These are phyloP conservation scores for Oxyria digyna DNA, from an alignment of 148 eudicot genomes.

Conservation along the genomic window DNA sequence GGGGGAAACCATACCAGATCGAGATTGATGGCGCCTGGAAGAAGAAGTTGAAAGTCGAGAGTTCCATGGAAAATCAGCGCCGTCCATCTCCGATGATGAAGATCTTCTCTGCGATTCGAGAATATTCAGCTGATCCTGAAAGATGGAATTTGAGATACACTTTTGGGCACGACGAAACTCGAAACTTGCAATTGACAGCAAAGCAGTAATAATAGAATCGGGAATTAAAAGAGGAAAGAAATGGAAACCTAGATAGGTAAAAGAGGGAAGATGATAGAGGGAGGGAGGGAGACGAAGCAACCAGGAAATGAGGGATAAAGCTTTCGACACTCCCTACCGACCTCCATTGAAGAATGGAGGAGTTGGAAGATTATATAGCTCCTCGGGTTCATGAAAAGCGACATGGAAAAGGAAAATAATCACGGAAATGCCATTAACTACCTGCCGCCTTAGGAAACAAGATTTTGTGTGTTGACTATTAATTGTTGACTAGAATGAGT, in stretches of 20 bases:
- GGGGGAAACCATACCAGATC: slow-evolving; percentile 37
- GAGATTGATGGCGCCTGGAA: slow-evolving; percentile 45
- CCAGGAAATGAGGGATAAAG: slow-evolving; percentile 9
- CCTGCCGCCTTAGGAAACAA: slow-evolving; percentile 7
- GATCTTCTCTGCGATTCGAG: slow-evolving; percentile 3
- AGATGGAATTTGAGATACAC: not conserved
- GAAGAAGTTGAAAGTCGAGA: slow-evolving; percentile 33
- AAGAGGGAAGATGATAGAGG: slow-evolving; percentile 5
- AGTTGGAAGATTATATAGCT: not conserved
- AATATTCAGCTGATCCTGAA: slow-evolving; percentile 1
- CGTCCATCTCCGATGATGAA: slow-evolving; percentile 14
- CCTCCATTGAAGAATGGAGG: not conserved
- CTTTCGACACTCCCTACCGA: slow-evolving; percentile 6
- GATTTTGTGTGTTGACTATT: not conserved
- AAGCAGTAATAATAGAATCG: not conserved
- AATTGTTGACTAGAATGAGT: not conserved
- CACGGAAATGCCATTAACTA: not conserved
- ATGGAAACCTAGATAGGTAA: not conserved
- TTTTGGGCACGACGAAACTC: not conserved
- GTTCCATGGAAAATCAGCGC: slow-evolving; percentile 45
- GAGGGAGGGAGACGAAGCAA: slow-evolving; percentile 4
- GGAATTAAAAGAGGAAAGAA: not conserved
- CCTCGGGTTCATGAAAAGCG: not conserved
- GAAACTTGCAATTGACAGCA: not conserved
- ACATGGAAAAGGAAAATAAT: slow-evolving; percentile 1